Percentiles rank a stretch among this genome's conserved stretches.
phyloP scores from a whole-genome alignment of 75 land plant genomes.

The Selaginella moellendorffii region DNA sequence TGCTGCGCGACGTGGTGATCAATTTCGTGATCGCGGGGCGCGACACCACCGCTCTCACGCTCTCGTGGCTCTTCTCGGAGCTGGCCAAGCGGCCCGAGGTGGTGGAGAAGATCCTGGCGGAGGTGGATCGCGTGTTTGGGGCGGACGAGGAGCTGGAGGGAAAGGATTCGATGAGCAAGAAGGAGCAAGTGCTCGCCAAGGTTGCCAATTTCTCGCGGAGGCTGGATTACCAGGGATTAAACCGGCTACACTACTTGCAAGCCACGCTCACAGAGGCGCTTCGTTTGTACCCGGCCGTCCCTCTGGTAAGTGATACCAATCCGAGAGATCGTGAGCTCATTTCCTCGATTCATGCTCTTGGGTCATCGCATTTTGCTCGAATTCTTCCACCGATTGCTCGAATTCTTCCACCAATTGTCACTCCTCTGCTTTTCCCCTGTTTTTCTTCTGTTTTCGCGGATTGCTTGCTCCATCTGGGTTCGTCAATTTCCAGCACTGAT shows the following conservation, averaged over 20 bases:
- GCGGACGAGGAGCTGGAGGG: not conserved
- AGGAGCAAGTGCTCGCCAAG: not conserved
- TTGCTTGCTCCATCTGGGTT: not conserved
- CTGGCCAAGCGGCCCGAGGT: not conserved
- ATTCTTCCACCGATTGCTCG: too few relatives aligned
- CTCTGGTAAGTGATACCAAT: constrained; percentile 33
- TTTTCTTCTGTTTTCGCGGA: not conserved
- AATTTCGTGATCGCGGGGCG: constrained; percentile 85
- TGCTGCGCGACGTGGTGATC: constrained; percentile 68
- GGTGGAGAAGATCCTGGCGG: not conserved
- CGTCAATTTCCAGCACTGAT: not conserved
- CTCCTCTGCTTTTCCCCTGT: not conserved
- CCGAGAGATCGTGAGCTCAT: not conserved
- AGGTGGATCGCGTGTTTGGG: constrained; percentile 1
- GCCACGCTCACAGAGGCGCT: constrained; percentile 71
- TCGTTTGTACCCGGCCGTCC: constrained; percentile 68
- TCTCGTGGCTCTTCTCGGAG: constrained; percentile 45
- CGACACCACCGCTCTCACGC: constrained; percentile 76
- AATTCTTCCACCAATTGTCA: too few relatives aligned
- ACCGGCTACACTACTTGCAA: constrained; percentile 41
- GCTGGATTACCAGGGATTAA: constrained; percentile 41
- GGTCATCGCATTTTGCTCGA: too few relatives aligned
- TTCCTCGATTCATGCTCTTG: too few relatives aligned
- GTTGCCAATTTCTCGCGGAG: constrained; percentile 31
- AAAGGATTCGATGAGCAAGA: not conserved